Percentiles rank a stretch among this genome's conserved stretches.
Conservation (phyloP, 106 monocot species). For the Alisma plantagoaquatica region DNA sequence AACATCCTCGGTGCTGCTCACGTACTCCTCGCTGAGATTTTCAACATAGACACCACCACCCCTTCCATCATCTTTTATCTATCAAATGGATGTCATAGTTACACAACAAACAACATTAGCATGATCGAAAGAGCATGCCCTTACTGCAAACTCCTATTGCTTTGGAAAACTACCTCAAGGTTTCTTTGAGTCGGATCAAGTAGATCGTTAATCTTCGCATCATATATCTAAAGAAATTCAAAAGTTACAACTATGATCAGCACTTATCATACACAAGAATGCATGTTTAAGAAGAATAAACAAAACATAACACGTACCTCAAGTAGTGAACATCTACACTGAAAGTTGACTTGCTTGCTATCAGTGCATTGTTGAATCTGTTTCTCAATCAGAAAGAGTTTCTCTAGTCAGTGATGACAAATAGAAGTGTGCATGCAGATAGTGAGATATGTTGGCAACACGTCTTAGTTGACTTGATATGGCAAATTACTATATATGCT, state of each 20-base stretch:
- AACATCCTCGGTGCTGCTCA: slow-evolving; percentile 66
- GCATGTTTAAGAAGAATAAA: neutral
- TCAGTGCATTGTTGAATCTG: slow-evolving; percentile 39
- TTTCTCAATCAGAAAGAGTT: slow-evolving; percentile 8
- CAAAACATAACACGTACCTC: slow-evolving; percentile 38
- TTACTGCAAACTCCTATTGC: no score
- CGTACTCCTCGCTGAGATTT: slow-evolving; percentile 79
- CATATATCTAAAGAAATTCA: slow-evolving; percentile 48
- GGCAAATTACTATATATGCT: no score
- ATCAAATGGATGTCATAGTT: slow-evolving; percentile 5
- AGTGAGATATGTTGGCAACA: no score
- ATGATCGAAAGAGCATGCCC: no score
- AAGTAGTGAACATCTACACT: slow-evolving; percentile 85
- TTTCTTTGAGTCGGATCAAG: slow-evolving; percentile 75
- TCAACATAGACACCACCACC: slow-evolving; percentile 74
- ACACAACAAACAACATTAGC: no score
- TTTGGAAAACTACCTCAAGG: slow-evolving; percentile 79
- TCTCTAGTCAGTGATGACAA: no score
- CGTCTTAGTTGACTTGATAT: no score
- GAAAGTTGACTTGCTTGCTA: slow-evolving; percentile 45
- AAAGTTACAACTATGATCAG: neutral
- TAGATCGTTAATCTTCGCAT: slow-evolving; percentile 74
- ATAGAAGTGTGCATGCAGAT: no score
- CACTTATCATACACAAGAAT: no score
- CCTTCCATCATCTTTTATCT: slow-evolving; percentile 65